Base-by-base conservation (phyloP, 441 rosid species). In the Croton laevigatus region DNA sequence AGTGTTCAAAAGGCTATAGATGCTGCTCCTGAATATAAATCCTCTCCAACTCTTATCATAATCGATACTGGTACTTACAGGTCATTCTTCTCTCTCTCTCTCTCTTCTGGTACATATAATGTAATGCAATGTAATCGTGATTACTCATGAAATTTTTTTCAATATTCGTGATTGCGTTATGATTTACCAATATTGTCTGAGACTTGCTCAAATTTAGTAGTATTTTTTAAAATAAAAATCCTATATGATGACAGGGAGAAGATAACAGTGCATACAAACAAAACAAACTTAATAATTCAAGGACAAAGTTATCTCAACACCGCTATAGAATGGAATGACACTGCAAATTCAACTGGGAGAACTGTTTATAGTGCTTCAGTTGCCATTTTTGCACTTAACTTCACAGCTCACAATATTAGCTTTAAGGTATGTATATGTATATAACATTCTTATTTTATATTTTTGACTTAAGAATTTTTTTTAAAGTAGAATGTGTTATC, bases 401-500 rank as follows among this genome's bases (percentile, higher is more conserved):
- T 93, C 75, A 82, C 81, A 34, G 98, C 97, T 70, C 86, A 80
- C 80, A 85, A 89, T 76, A 85, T 91, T 6, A 88, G 94, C 76
- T 93, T 93, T 71, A 82, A 85, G 96, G 98, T 93, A 27, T 27
- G 2, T 27, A 27, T 2, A 27, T 27, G 32, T 27, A 40, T 40
- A 40, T 40, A 40, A 1, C 44, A 40, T 40, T 40, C 44, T 4
- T 40, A 40, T 40, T 40, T 6, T 40, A 6, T 40, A 6, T 40
- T 40, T 40, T 9, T 40, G 10, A n/a, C n/a, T n/a, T n/a, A n/a
- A n/a, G n/a, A n/a, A n/a, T n/a, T n/a, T n/a, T n/a, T n/a, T n/a
- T n/a, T n/a, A n/a, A n/a, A n/a, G n/a, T n/a, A n/a, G n/a, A n/a
- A n/a, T n/a, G n/a, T n/a, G n/a, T n/a, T n/a, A n/a, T n/a, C n/a